Evolutionary conservation across 78 protist genomes (phyloP), one percentile per base, ranked within the genome.

Genomic region (Tieghemostelium lacteum): DNA sequence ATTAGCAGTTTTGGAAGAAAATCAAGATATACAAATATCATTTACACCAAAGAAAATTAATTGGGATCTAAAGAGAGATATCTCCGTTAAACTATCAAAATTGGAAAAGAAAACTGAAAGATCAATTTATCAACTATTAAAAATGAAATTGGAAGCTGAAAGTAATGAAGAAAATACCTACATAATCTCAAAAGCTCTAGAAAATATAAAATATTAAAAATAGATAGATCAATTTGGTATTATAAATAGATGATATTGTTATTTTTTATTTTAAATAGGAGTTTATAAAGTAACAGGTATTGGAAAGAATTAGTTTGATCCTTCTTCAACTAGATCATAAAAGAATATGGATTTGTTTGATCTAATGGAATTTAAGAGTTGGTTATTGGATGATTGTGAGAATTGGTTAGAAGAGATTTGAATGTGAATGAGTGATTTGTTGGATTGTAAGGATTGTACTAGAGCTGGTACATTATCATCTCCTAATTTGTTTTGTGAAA

Each of bases 21-120:
- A 40, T 69, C 36, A 45, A 31, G 88, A 78, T 6, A 67, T 63
- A 20, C 40, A 26, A 33, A 58, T 69, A 3, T 83, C 89, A 29
- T 69, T 83, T 42, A 22, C 42, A 20, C 89, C 89, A 24, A 66
- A 58, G 33, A 83, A 83, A 36, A 65, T 69, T 5, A 83, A 83
- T 58, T 83, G 89, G 89, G 89, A 83, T 58, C 34, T 83, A 42
- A 83, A 83, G 60, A 50, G 89, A 69, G 89, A 83, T 45, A 36
- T 60, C 17, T 61, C 49, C 31, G 69, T 69, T 42, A 83, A 83
- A 42, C 22, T 83, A 40, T 22, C 19, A 22, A 83, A 83, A 60
- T 69, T 83, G 55, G 77, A 83, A 3, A 83, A 83, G 24, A 24
- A 29, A n/a, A 83, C 89, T 31, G 74, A 83, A 37, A 69, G 40